These are phyloP conservation scores for Cicer chorassanicum DNA, from an alignment of 306 rosid species.

Conservation along the genomic window DNA sequence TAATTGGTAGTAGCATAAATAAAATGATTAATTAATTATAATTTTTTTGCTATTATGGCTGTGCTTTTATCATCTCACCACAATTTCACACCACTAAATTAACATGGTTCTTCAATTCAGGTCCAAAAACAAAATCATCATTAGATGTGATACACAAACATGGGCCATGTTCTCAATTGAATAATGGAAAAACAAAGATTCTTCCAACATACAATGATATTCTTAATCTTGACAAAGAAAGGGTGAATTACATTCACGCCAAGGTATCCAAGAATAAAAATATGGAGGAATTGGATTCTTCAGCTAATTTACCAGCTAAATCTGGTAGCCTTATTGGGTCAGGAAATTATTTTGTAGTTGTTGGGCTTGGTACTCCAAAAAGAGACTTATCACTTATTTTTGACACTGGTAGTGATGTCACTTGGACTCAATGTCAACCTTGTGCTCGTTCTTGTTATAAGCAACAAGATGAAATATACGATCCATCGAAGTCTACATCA, in stretches of 20 bases:
- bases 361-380: constrained; percentile 71
- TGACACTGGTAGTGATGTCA: constrained; percentile 74
- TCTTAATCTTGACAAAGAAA: constrained; percentile 48
- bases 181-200: constrained; percentile 2
- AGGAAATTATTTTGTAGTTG: constrained; percentile 63
- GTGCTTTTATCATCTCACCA: no score
- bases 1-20: neutral
- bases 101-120: constrained; percentile 29
- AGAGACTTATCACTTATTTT: constrained; percentile 59
- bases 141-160: constrained; percentile 62
- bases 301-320: constrained; percentile 54
- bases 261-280: neutral
- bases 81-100: constrained; percentile 1
- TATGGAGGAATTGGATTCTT: neutral
- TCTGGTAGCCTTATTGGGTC: constrained; percentile 60
- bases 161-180: constrained; percentile 60
- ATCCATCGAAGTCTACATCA: constrained; percentile 53
- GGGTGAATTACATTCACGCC: constrained; percentile 50
- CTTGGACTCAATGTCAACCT: constrained; percentile 86
- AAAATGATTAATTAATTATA: neutral
- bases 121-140: constrained; percentile 39
- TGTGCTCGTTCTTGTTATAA: constrained; percentile 59
- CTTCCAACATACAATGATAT: constrained; percentile 46
- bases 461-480: constrained; percentile 57
- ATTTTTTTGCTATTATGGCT: no score